Percentiles rank a stretch among this genome's conserved stretches.
phyloP scores from a whole-genome alignment of 495 filamentous ascomycete genomes.

The Penicillium manginii region DNA sequence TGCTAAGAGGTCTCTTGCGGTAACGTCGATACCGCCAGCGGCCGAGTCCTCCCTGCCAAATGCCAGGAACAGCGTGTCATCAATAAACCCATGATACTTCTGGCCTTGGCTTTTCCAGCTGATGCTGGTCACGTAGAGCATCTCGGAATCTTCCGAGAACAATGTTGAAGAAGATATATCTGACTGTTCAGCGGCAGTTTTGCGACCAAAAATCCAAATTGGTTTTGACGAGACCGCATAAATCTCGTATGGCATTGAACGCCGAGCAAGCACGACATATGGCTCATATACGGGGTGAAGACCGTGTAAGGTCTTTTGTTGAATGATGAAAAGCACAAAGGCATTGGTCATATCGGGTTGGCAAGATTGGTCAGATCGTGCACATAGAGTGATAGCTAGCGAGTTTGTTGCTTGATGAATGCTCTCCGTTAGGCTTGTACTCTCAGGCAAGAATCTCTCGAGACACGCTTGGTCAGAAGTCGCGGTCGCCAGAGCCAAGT shows the following conservation, averaged over 20 bases:
- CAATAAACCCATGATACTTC: constrained; percentile 53
- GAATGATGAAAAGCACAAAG: too few species aligned
- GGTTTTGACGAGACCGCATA: too few species aligned
- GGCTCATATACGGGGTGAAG: too few species aligned
- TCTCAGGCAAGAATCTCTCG: constrained; percentile 20
- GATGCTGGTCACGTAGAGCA: constrained; percentile 57
- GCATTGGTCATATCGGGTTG: constrained; percentile 22
- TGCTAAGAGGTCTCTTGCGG: constrained; percentile 48
- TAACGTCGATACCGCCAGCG: constrained; percentile 49
- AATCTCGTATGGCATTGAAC: too few species aligned
- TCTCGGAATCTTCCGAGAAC: too few species aligned
- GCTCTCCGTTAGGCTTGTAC: constrained; percentile 30
- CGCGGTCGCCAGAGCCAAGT: too few species aligned
- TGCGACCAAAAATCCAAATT: too few species aligned
- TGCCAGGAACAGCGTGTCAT: constrained; percentile 52
- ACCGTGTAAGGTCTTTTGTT: too few species aligned
- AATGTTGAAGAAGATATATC: too few species aligned
- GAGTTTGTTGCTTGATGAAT: constrained; percentile 63
- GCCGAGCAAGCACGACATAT: too few species aligned
- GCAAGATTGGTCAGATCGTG: constrained; percentile 48
- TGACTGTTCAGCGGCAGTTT: too few species aligned
- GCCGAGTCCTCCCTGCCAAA: constrained; percentile 55
- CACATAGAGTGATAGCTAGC: constrained; percentile 54
- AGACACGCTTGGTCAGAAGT: too few species aligned
- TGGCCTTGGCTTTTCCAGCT: constrained; percentile 49